phyloP scores from a whole-genome alignment of 768 basidiomycete species.

The Leucocoprinus sp. region DNA sequence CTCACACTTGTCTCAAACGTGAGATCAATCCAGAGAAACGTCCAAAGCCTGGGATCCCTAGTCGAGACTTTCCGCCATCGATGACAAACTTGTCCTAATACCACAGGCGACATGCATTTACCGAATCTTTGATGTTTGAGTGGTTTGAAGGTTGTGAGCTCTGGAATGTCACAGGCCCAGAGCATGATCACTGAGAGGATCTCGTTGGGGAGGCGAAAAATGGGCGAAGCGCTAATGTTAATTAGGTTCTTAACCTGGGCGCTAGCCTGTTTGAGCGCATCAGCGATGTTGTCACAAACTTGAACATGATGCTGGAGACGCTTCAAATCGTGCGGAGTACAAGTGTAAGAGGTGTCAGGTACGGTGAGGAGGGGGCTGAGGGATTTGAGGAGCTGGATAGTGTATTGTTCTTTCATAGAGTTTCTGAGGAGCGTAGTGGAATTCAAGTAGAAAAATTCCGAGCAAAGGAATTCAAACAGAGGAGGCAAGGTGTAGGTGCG shows the following conservation, averaged over 20 bases:
- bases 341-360: not conserved
- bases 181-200: conserved; percentile 11
- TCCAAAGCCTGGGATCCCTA: conserved; percentile 9
- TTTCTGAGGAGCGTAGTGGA: conserved; percentile 1
- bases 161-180: conserved; percentile 10
- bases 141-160: conserved; percentile 8
- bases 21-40: conserved; percentile 10
- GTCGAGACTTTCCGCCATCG: conserved; percentile 7
- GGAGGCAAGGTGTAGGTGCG: not conserved
- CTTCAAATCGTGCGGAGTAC: conserved; percentile 1
- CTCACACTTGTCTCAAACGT: conserved; percentile 7
- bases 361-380: conserved; percentile 7
- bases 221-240: conserved; percentile 10
- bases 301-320: conserved; percentile 4
- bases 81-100: conserved; percentile 9
- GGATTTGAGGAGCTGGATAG: conserved; percentile 3
- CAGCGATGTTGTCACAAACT: conserved; percentile 9
- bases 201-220: conserved; percentile 10
- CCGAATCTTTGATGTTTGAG: conserved; percentile 10
- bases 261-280: conserved; percentile 3
- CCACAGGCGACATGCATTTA: conserved; percentile 6
- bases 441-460: not conserved
- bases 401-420: conserved; percentile 10
- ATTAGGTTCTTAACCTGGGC: conserved; percentile 7
- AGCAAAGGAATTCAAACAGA: not conserved